These are phyloP conservation scores for Phaeotremella skinneri DNA, from an alignment of 768 basidiomycete species.

Conservation along the genomic window DNA sequence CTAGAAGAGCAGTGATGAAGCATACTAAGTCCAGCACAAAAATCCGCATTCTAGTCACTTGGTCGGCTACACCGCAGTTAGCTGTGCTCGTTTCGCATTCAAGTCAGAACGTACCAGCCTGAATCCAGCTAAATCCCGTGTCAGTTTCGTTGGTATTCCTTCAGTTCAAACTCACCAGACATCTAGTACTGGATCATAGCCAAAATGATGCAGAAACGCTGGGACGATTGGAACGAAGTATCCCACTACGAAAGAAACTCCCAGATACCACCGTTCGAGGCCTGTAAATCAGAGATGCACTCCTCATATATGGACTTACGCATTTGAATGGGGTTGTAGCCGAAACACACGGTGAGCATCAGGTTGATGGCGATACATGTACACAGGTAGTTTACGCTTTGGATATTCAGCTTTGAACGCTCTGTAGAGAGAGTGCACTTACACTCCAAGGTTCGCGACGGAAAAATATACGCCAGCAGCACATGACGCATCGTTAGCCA, in stretches of 20 bases:
- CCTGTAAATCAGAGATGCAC: conserved; percentile 8
- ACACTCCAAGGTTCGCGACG: conserved; percentile 4
- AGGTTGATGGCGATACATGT: conserved; percentile 37
- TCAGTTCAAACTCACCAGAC: conserved; percentile 34
- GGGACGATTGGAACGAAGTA: conserved; percentile 21
- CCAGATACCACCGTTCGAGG: conserved; percentile 33
- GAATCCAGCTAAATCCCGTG: not conserved
- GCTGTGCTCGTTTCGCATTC: not conserved
- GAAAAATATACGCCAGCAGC: not conserved
- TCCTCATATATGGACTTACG: conserved; percentile 11
- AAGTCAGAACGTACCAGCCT: not conserved
- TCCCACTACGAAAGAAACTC: conserved; percentile 22
- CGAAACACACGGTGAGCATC: conserved; percentile 33
- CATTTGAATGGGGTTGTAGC: conserved; percentile 22
- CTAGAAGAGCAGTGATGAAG: not conserved
- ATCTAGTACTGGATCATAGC: conserved; percentile 17
- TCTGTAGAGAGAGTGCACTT: not conserved
- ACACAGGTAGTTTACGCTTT: conserved; percentile 30
- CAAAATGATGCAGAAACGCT: conserved; percentile 22
- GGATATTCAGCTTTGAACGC: not conserved
- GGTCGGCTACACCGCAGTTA: not conserved
- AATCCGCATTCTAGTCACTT: not conserved
- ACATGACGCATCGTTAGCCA: not conserved
- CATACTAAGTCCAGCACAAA: conserved; percentile 18
- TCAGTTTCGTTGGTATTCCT: too few relatives aligned